Conservation (phyloP, 2,329 filamentous ascomycete genomes). For the Phaeoacremonium minimum region DNA sequence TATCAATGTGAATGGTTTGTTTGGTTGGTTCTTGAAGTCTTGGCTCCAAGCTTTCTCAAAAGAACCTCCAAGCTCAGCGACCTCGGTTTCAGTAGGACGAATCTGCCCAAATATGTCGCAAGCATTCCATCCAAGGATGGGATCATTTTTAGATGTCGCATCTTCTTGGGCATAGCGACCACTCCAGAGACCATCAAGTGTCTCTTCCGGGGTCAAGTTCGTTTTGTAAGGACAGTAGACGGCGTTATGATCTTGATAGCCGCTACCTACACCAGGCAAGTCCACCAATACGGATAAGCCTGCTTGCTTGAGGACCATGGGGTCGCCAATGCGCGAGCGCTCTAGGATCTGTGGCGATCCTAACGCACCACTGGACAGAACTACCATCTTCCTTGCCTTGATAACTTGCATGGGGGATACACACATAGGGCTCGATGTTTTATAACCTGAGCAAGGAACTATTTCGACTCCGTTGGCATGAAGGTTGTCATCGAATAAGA, state of each 20-base stretch:
- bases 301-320: constrained; percentile 39
- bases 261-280: constrained; percentile 46
- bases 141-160: constrained; percentile 9
- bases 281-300: constrained; percentile 41
- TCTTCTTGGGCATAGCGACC: not conserved
- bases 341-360: constrained; percentile 41
- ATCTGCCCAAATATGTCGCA: constrained; percentile 14
- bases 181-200: not conserved
- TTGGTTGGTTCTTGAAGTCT: constrained; percentile 13
- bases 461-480: constrained; percentile 47
- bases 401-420: constrained; percentile 24
- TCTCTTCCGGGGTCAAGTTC: not conserved
- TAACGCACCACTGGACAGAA: constrained; percentile 29
- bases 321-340: constrained; percentile 44
- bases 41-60: constrained; percentile 15
- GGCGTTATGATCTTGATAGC: constrained; percentile 36
- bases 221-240: not conserved
- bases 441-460: constrained; percentile 29
- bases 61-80: constrained; percentile 13
- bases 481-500: constrained; percentile 42
- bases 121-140: constrained; percentile 17
- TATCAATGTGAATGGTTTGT: constrained; percentile 14
- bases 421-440: too few species aligned
- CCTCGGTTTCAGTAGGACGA: constrained; percentile 14
- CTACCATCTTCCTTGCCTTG: constrained; percentile 42